Evolutionary conservation across 2,329 filamentous ascomycete species (phyloP), one percentile per base, ranked within the genome.

Genomic region (Colletotrichum eleusines): DNA sequence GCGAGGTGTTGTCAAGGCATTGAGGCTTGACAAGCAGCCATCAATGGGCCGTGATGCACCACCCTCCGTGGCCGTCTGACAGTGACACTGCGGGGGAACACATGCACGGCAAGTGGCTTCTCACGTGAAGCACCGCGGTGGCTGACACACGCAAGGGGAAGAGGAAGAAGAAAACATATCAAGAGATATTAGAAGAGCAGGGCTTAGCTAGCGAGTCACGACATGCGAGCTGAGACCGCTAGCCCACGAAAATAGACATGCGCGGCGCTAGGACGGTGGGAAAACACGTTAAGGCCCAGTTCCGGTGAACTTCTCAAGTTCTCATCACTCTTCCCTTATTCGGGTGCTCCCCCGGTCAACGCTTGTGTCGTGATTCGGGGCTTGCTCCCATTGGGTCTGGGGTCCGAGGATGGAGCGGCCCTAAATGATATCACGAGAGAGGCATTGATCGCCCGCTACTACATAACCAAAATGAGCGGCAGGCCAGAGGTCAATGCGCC

Each of bases 81-180:
- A 26, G 33, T 62, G 67, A 67, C 50, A 53, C 33, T 62, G 50
- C 46, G 63, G 63, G 63, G 67, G 57, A 62, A 67, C 18, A 35
- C 53, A 31, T 51, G 57, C 26, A 42, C 31, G 2, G 58, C 50
- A 50, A 46, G 50, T 57, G 23, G 55, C 18, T 23, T 46, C 33
- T 5, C 31, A 12, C 23, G 31, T n/a, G 20, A 23, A 48, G 16
- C 51, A n/a, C 0, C 35, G 11, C 16, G 28, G 6, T 59, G 31
- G 28, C 51, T 35, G 31, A 40, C n/a, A 26, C 12, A n/a, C n/a
- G n/a, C 31, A 7, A 16, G 18, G 2, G 9, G 5, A 14, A 2
- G 5, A 20, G 31, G 42, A 40, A 33, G n/a, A 12, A 40, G 51
- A 33, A n/a, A 33, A 1, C 16, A 20, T 20, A 6, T 2, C 14